Conservation (phyloP, 108 stramenopile genomes). For the Discostella pseudostelligera region DNA sequence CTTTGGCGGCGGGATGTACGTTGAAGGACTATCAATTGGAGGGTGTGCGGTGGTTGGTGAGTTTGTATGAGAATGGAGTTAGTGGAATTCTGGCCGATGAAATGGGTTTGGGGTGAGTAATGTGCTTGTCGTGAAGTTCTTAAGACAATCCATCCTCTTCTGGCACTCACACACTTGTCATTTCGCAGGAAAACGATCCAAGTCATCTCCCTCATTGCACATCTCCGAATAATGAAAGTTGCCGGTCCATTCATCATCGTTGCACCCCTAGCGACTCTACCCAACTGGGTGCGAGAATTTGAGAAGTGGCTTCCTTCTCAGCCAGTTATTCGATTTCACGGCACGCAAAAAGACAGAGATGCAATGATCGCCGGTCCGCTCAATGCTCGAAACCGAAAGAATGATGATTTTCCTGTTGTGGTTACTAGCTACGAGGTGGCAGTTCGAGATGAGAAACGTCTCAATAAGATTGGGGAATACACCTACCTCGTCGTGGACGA, state of each 20-base stretch:
- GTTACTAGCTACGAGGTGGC: constrained; percentile 96
- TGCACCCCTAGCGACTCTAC: constrained; percentile 97
- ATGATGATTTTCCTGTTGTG: constrained; percentile 84
- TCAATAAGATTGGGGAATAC: constrained; percentile 77
- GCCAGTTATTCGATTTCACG: constrained; percentile 93
- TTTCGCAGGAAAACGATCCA: constrained; percentile 78
- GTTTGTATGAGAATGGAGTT: constrained; percentile 97
- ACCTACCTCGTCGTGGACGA: constrained; percentile 97
- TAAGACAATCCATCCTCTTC: background rate
- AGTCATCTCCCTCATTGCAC: constrained; percentile 93
- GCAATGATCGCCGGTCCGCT: constrained; percentile 72
- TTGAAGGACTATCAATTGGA: constrained; percentile 89
- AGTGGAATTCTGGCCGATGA: constrained; percentile 99
- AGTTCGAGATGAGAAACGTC: constrained; percentile 75
- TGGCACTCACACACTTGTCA: constrained; percentile 20
- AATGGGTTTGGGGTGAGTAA: constrained; percentile 68
- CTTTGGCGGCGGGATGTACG: constrained; percentile 66
- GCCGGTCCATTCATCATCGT: constrained; percentile 93
- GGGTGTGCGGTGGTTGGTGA: constrained; percentile 94
- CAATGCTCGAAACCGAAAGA: constrained; percentile 58
- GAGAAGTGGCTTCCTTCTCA: constrained; percentile 92
- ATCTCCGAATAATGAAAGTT: constrained; percentile 84
- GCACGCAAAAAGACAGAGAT: constrained; percentile 78
- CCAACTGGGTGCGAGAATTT: constrained; percentile 97
- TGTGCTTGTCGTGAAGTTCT: background rate